Evolutionary conservation across 805 yeast species (phyloP), one percentile per base, ranked within the genome.

Genomic region (Debaryomyces hansenii): DNA sequence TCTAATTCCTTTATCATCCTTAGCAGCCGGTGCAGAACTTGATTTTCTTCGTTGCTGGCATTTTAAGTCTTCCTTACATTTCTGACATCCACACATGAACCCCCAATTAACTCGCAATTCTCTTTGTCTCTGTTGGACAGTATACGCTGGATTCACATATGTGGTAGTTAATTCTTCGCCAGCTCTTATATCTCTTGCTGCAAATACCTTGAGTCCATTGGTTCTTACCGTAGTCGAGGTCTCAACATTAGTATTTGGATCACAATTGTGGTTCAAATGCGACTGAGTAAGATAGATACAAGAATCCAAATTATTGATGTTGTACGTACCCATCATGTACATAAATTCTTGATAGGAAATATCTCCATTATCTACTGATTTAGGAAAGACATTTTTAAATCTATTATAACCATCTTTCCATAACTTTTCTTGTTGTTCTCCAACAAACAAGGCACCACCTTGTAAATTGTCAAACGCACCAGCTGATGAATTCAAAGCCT

Each of bases 61-160:
- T 42, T 69, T 69, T 31, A 73, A 59, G 51, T 86, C 91, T 6
- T 67, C 68, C 55, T 78, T 76, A 63, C 96, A 89, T 51, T 85
- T 78, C 10, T 64, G 55, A 61, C 96, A 89, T 20, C 61, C 63
- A 63, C 96, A 89, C 15, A 77, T 58, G 62, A 89, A 89, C 4
- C 96, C 96, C 88, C 90, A 89, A 55, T 85, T 84, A 10, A 82
- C 80, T 48, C 91, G 66, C 41, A 89, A 67, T 51, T 79, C 83
- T 51, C 85, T 63, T 55, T 80, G 82, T 51, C 96, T 76, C 47
- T 83, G 80, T 39, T 75, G 79, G 7, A 83, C 78, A 2, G 81
- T 78, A 55, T 80, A 83, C 5, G 69, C 61, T 1, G 90, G 89
- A 54, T 85, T 81, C 1, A 87, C 87, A 55, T 89, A 89, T 2